Percentiles rank a stretch among this genome's conserved stretches.
phyloP scores from a whole-genome alignment of 257 asterid species.

The Oldenlandia corymbosa region DNA sequence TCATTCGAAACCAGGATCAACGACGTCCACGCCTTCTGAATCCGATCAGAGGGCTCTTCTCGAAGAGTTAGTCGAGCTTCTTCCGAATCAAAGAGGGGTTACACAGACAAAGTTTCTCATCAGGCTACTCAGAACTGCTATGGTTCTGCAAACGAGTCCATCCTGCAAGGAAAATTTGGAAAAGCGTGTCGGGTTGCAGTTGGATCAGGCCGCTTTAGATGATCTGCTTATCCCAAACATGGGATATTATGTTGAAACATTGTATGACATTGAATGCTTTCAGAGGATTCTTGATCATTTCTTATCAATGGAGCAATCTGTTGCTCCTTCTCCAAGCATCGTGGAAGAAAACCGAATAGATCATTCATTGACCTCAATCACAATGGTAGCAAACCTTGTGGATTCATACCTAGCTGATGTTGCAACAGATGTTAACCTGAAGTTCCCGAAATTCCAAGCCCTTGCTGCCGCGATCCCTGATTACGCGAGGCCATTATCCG shows the following conservation, averaged over 20 bases:
- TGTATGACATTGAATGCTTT: slow-evolving; percentile 76
- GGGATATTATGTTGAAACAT: slow-evolving; percentile 54
- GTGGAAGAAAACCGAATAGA: slow-evolving; percentile 48
- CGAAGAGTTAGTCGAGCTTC: slow-evolving; percentile 69
- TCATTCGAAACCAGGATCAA: slow-evolving; percentile 31
- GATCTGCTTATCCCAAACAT: slow-evolving; percentile 69
- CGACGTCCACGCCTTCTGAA: slow-evolving; percentile 66
- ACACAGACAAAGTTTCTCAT: slow-evolving; percentile 64
- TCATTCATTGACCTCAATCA: slow-evolving; percentile 46
- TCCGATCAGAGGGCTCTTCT: slow-evolving; percentile 71
- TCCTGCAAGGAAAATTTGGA: slow-evolving; percentile 68
- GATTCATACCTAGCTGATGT: slow-evolving; percentile 88
- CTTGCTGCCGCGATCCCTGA: slow-evolving; percentile 81
- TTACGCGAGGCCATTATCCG: slow-evolving; percentile 70
- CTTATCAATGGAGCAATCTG: slow-evolving; percentile 49
- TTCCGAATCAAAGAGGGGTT: slow-evolving; percentile 59
- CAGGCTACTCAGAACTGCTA: slow-evolving; percentile 62
- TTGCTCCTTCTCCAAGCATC: slow-evolving; percentile 54
- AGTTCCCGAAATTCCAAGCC: slow-evolving; percentile 65
- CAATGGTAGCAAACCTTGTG: slow-evolving; percentile 75
- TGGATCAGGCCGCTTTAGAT: slow-evolving; percentile 65
- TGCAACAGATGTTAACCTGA: slow-evolving; percentile 67
- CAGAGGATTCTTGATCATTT: slow-evolving; percentile 92
- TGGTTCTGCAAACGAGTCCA: slow-evolving; percentile 56
- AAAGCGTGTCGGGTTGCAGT: slow-evolving; percentile 64